A percentile compares a stretch with the other conserved stretches of the same genome.
Evolutionary conservation across 2,329 filamentous ascomycete species (phyloP).

Genomic region (Penicillium sp.): DNA sequence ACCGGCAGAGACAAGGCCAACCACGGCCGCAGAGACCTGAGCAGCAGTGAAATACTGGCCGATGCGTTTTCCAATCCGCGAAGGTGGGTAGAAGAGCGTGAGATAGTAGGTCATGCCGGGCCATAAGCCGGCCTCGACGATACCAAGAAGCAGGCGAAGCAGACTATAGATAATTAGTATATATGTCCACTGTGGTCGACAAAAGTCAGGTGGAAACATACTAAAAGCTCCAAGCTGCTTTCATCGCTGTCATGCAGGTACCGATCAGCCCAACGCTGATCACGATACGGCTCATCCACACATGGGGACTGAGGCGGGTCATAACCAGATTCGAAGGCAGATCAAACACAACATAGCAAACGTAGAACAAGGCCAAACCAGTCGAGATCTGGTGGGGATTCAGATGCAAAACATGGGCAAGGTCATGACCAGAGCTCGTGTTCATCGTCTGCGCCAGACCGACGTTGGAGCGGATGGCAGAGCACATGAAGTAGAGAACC

Average conservation of each 20-base stretch:
- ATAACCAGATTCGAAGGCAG: conserved; percentile 87
- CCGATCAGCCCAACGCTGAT: conserved; percentile 85
- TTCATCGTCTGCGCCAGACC: conserved; percentile 97
- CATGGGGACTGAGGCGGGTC: conserved; percentile 80
- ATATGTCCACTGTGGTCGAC: background rate
- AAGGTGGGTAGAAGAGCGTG: conserved; percentile 88
- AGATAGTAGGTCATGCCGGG: conserved; percentile 93
- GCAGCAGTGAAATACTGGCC: conserved; percentile 88
- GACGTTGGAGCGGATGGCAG: conserved; percentile 88
- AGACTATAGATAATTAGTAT: conserved; percentile 49
- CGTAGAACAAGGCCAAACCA: conserved; percentile 86
- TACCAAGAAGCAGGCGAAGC: conserved; percentile 81
- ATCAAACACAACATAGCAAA: conserved; percentile 89
- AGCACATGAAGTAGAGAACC: conserved; percentile 89
- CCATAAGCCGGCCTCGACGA: conserved; percentile 94
- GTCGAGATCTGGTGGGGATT: conserved; percentile 80
- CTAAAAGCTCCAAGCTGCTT: conserved; percentile 84
- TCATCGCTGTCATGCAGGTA: conserved; percentile 80
- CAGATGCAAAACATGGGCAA: conserved; percentile 73
- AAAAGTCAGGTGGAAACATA: conserved; percentile 44
- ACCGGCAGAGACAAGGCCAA: conserved; percentile 85
- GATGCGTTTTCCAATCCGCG: conserved; percentile 83
- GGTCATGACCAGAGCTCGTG: conserved; percentile 69
- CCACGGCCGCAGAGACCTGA: conserved; percentile 86
- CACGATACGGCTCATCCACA: conserved; percentile 93